A percentile compares a stretch with the other conserved stretches of the same genome.
Evolutionary conservation across 257 asterid species (phyloP).

Genomic region (Capsicum rhomboideum): DNA sequence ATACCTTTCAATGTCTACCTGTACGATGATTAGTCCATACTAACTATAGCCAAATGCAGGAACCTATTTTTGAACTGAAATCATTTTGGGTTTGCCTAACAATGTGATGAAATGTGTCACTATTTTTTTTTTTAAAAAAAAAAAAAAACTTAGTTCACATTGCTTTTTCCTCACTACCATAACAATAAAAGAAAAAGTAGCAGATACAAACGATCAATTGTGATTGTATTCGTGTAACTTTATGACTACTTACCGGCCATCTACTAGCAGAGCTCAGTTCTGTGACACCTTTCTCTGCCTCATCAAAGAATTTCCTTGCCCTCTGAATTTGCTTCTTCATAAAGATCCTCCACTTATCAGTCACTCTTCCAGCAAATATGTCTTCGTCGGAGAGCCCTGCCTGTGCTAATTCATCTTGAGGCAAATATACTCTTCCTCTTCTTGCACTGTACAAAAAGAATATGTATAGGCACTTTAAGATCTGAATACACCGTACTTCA

Average conservation of each 20-base stretch:
- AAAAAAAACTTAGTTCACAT: not conserved
- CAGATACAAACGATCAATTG: not conserved
- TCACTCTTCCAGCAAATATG: slow-evolving; percentile 74
- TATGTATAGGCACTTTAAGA: not conserved
- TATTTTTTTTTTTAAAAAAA: too few species aligned
- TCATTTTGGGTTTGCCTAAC: not conserved
- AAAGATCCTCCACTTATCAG: slow-evolving; percentile 88
- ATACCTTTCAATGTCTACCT: not conserved
- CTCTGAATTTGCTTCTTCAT: slow-evolving; percentile 90
- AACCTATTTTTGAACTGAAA: not conserved
- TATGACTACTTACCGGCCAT: slow-evolving; percentile 83
- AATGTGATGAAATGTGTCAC: not conserved
- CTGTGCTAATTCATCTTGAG: slow-evolving; percentile 89
- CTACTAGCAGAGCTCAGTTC: slow-evolving; percentile 90
- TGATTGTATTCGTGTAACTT: not conserved
- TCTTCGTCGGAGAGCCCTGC: slow-evolving; percentile 90
- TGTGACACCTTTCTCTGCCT: slow-evolving; percentile 75
- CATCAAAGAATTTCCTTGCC: slow-evolving; percentile 84
- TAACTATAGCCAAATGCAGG: not conserved
- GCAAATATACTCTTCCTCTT: slow-evolving; percentile 87
- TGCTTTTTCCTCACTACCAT: not conserved
- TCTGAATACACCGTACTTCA: not conserved
- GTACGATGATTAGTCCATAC: not conserved
- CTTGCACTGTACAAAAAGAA: slow-evolving; percentile 51
- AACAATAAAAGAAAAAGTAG: not conserved